Base-by-base conservation (phyloP, 1,284 basidiomycete genomes). In the Bjerkandera adusta region DNA sequence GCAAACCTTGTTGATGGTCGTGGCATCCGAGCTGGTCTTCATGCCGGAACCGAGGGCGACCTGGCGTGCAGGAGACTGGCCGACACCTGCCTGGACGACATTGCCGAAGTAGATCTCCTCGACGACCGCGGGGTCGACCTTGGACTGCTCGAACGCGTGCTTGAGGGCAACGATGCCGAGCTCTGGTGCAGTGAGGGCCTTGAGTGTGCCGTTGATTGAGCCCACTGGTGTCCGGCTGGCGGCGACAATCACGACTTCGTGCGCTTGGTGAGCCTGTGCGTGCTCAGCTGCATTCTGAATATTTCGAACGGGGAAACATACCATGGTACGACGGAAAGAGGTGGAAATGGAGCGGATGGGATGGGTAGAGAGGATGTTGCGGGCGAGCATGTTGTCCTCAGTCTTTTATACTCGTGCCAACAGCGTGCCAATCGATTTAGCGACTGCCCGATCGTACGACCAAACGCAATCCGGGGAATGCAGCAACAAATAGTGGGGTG, bases 1-100 rank as follows among this genome's bases (percentile, higher is more conserved):
- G 67, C 96, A 99, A 62, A 99, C 92, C 70, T 98, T 97, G 81
- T 99, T 99, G 74, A 99, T 89, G 44, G 97, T 99, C 32, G 97
- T 99, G 15, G 95, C 95, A 72, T 99, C 97, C 29, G 94, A 94
- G 51, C 78, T 77, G 18, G 85, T 69, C 54, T 81, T 85, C 67
- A 97, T 74, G 54, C 96, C 96, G 24, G 94, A 80, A 51, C 73
- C 78, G 56, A 98, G 85, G 11, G 89, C 93, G 50, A 97, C 95
- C 68, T 99, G 96, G 53, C 96, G 85, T 43, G 96, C 93, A 22
- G 96, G 92, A 30, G 90, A 93, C 67, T 98, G 94, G 41, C 94
- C 94, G 40, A 93, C 88, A 60, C 96, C 96, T 20, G 96, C 93
- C 68, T 96, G 93, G 49, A 99, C 83, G 65, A 96, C 92, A 63